Conservation (phyloP, 495 filamentous ascomycete species). For the Acidiella bohemica region DNA sequence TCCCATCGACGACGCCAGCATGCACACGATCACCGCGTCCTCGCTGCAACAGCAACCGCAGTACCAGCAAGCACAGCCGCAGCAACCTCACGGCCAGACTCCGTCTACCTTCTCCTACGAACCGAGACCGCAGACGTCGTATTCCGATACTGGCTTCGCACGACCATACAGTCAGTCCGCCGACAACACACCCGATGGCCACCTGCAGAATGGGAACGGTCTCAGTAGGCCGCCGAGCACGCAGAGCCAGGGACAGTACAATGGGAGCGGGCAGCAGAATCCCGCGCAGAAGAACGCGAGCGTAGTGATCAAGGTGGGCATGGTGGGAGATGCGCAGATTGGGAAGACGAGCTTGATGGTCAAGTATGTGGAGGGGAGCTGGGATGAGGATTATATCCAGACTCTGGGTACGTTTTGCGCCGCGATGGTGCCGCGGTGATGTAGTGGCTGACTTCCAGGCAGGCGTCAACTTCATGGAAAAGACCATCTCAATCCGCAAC, state of each 20-base stretch:
- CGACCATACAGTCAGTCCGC: slow-evolving; percentile 23
- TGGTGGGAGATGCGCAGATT: slow-evolving; percentile 98
- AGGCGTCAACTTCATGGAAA: slow-evolving; percentile 99
- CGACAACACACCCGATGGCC: slow-evolving; percentile 22
- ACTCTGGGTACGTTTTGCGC: slow-evolving; percentile 70
- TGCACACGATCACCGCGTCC: slow-evolving; percentile 30
- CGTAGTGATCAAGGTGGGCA: slow-evolving; percentile 97
- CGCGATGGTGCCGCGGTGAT: background rate
- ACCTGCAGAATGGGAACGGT: slow-evolving; percentile 17
- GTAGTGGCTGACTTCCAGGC: background rate
- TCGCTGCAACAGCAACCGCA: slow-evolving; percentile 20
- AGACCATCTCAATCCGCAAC: slow-evolving; percentile 97
- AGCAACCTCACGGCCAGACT: slow-evolving; percentile 7
- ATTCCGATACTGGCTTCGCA: slow-evolving; percentile 31
- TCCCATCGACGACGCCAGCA: slow-evolving; percentile 26
- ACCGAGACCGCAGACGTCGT: slow-evolving; percentile 29
- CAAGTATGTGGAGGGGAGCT: slow-evolving; percentile 97
- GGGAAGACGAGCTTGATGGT: slow-evolving; percentile 99
- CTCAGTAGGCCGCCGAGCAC: slow-evolving; percentile 20
- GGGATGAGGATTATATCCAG: slow-evolving; percentile 99
- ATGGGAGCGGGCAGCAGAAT: slow-evolving; percentile 22
- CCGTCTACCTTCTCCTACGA: slow-evolving; percentile 16
- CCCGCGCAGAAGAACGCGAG: slow-evolving; percentile 53
- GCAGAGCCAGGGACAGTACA: slow-evolving; percentile 13
- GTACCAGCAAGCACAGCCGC: slow-evolving; percentile 23